Conservation (phyloP, 345 rosid genomes). For the Mercurialis annua region DNA sequence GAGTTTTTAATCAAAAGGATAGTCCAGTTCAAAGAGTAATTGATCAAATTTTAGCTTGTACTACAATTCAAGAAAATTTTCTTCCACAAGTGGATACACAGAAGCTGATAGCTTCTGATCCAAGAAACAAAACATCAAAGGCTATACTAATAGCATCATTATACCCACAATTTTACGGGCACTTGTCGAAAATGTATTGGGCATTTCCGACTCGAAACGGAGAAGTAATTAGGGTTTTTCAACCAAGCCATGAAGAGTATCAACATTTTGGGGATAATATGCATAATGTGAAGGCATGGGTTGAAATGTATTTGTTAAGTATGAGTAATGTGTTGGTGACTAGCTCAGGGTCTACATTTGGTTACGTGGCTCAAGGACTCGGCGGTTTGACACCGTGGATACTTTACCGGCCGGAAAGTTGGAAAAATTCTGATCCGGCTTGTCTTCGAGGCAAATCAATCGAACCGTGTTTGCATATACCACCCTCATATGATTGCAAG, state of each 20-base stretch:
- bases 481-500: conserved; percentile 10
- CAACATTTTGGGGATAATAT: conserved; percentile 15
- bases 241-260: conserved; percentile 21
- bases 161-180: conserved; percentile 8
- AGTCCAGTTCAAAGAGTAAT: background rate
- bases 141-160: conserved; percentile 16
- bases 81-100: conserved; percentile 5
- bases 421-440: background rate
- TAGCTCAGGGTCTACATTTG: conserved; percentile 24
- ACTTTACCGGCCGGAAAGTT: conserved; percentile 1
- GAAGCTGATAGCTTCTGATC: background rate
- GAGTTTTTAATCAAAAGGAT: conserved; percentile 6
- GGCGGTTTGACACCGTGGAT: conserved; percentile 24
- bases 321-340: conserved; percentile 25
- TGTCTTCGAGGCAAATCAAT: conserved; percentile 12
- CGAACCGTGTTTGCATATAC: conserved; percentile 21
- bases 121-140: conserved; percentile 3
- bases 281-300: conserved; percentile 26
- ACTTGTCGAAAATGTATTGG: conserved; percentile 18
- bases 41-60: conserved; percentile 19
- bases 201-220: conserved; percentile 14
- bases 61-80: conserved; percentile 8
- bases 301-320: conserved; percentile 22
- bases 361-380: conserved; percentile 24
- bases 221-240: conserved; percentile 16